These are phyloP conservation scores for Friedmanniomyces simplex DNA, from an alignment of 495 filamentous ascomycete genomes.

Conservation along the genomic window DNA sequence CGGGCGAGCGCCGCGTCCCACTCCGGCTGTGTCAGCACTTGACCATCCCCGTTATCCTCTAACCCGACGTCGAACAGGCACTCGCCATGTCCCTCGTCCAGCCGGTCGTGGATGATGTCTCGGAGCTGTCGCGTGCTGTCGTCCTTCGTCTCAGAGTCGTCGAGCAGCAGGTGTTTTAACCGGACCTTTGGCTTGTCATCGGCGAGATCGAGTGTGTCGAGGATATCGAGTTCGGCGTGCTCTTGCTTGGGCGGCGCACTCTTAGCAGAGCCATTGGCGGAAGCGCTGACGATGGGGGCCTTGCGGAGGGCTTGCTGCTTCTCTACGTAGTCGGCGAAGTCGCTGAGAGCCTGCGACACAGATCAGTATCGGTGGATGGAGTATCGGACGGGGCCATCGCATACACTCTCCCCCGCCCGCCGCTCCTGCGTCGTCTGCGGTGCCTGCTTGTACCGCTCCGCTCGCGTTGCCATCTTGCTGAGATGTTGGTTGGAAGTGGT, in stretches of 20 bases:
- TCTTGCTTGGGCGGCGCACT: conserved; percentile 45
- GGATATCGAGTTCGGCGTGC: conserved; percentile 82
- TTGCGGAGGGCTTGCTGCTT: conserved; percentile 66
- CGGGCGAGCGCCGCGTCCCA: conserved; percentile 67
- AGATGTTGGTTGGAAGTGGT: background rate
- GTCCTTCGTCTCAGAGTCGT: conserved; percentile 46
- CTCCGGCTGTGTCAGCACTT: conserved; percentile 67
- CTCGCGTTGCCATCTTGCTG: conserved; percentile 43
- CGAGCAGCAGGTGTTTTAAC: conserved; percentile 69
- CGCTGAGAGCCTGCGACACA: conserved; percentile 71
- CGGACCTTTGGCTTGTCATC: conserved; percentile 59
- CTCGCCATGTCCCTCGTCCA: conserved; percentile 84
- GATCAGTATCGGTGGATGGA: background rate
- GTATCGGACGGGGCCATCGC: conserved; percentile 14
- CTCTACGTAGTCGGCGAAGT: conserved; percentile 96
- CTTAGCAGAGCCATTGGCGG: conserved; percentile 28
- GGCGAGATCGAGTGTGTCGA: conserved; percentile 73
- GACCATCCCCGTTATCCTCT: conserved; percentile 86
- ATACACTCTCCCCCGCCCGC: conserved; percentile 74
- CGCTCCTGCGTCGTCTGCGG: conserved; percentile 65
- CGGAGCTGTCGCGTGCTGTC: conserved; percentile 51
- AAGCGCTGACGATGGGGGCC: conserved; percentile 25
- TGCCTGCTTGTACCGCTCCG: conserved; percentile 23
- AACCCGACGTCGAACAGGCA: conserved; percentile 84
- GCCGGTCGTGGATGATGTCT: conserved; percentile 50